phyloP scores from a whole-genome alignment of 352 stramenopile species.

The Globisporangium solare region DNA sequence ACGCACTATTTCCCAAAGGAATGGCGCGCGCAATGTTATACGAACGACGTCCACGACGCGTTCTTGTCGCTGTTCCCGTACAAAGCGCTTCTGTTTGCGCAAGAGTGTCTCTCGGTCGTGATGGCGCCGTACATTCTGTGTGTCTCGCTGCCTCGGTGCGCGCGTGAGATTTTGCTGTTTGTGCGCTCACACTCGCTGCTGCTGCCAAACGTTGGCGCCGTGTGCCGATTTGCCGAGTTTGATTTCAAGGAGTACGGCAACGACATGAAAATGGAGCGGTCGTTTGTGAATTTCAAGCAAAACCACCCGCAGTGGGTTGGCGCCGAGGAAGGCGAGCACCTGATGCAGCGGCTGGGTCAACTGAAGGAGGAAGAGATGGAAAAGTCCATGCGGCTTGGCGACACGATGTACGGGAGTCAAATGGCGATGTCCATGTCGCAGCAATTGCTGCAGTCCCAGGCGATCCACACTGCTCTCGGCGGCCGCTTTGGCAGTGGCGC shows the following conservation, averaged over 20 bases:
- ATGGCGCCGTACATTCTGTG: slow-evolving; percentile 96
- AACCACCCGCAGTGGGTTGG: slow-evolving; percentile 86
- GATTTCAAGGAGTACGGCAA: slow-evolving; percentile 95
- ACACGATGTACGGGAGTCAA: slow-evolving; percentile 72
- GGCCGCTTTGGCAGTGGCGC: slow-evolving; percentile 32
- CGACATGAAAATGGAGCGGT: slow-evolving; percentile 96
- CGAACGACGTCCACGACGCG: slow-evolving; percentile 81
- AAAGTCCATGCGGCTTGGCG: slow-evolving; percentile 79
- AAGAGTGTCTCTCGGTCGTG: slow-evolving; percentile 92
- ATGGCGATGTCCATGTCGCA: slow-evolving; percentile 72
- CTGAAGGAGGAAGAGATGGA: slow-evolving; percentile 84
- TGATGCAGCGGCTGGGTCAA: slow-evolving; percentile 63
- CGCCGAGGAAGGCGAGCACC: slow-evolving; percentile 60
- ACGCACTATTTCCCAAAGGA: slow-evolving; percentile 96
- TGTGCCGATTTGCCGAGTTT: slow-evolving; percentile 95
- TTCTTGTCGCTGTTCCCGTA: slow-evolving; percentile 92
- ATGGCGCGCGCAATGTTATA: slow-evolving; percentile 88
- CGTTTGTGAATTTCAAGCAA: slow-evolving; percentile 96
- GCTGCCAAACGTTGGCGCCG: slow-evolving; percentile 90
- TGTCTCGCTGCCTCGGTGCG: slow-evolving; percentile 89
- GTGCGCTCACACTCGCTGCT: slow-evolving; percentile 90
- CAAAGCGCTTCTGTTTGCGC: slow-evolving; percentile 92
- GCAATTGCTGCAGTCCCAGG: slow-evolving; percentile 84
- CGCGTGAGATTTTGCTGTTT: slow-evolving; percentile 92
- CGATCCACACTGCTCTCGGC: slow-evolving; percentile 73